Base-by-base conservation (phyloP, 345 rosid species). In the Populus davidiana region DNA sequence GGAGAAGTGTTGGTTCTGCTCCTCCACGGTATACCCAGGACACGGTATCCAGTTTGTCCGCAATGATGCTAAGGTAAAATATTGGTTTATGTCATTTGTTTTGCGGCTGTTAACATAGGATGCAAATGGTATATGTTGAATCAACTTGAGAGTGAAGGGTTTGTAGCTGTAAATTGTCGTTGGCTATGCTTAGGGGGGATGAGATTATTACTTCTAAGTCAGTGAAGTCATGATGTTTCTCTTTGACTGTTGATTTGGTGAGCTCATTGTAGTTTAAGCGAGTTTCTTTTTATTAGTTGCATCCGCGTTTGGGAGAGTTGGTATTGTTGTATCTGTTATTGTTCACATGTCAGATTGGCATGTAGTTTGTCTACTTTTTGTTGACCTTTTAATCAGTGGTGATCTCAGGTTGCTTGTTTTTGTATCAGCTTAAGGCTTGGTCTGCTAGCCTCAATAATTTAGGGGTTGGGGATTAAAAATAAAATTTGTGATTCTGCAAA, bases 1-100 rank as follows among this genome's bases (percentile, higher is more conserved):
- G 83, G 94, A 87, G 76, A 93, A 91, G 81, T 94, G 98, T 80
- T 94, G 97, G 97, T 94, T 94, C 83, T 94, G 98, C 81, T 94
- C 98, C 70, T 89, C 98, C 5, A 93, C 94, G 2, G 10, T 94
- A 74, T 93, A 93, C 82, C 98, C 97, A 16, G 97, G 97, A 13
- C 98, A 91, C 63, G 92, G 98, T 38, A 93, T 91, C 38, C 96
- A 93, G 73, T 93, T 90, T 78, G 96, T 93, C 29, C 94, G 98
- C 69, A 93, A 93, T 23, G 94, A 90, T 85, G 96, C 96, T 2
- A 91, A 89, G 93, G 98, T 90, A 83, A 23, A n/a, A 12, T 39
- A 2, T 8, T 49, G 14, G 77, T 6, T 49, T 25, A 2, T 6
- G 5, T 71, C 3, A 23, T 39, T 33, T 38, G 5, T 36, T 38